Evolutionary conservation across 2,329 filamentous ascomycete genomes (phyloP).

Genomic region (Scedosporium apiospermum): DNA sequence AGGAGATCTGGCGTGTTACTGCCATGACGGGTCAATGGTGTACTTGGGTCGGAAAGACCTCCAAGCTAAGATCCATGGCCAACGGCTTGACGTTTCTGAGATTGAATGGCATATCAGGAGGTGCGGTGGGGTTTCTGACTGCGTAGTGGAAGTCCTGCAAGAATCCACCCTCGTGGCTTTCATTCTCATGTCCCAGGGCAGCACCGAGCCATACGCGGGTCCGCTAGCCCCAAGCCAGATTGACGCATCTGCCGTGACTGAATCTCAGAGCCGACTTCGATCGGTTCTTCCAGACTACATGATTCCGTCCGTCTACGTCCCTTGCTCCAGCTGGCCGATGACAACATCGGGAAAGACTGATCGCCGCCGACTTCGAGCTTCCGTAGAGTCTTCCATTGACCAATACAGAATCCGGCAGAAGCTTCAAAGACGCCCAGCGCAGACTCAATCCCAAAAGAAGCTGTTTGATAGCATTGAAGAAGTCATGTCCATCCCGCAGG

Average conservation of each 20-base stretch:
- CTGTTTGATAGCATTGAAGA: no score
- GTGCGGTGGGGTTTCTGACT: background rate
- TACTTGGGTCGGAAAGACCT: conserved; percentile 34
- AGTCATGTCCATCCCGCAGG: no score
- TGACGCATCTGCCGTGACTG: no score
- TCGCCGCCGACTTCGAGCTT: conserved; percentile 13
- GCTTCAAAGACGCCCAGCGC: no score
- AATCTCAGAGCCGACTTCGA: conserved; percentile 12
- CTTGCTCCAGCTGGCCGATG: conserved; percentile 33
- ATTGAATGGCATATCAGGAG: conserved; percentile 24
- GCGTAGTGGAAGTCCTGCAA: no score
- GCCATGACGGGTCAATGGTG: conserved; percentile 16
- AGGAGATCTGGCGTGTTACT: conserved; percentile 20
- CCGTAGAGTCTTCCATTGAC: no score
- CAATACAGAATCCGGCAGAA: no score
- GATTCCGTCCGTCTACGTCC: conserved; percentile 37
- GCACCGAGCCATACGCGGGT: no score
- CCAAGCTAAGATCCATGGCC: conserved; percentile 40
- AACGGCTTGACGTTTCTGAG: conserved; percentile 32
- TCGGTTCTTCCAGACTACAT: conserved; percentile 32
- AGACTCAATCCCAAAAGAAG: no score
- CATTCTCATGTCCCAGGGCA: no score
- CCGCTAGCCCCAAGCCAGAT: no score
- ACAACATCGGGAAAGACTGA: conserved; percentile 40
- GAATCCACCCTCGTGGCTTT: background rate